Evolutionary conservation across 345 rosid genomes (phyloP).

Genomic region (Pseudoturritis turrita): DNA sequence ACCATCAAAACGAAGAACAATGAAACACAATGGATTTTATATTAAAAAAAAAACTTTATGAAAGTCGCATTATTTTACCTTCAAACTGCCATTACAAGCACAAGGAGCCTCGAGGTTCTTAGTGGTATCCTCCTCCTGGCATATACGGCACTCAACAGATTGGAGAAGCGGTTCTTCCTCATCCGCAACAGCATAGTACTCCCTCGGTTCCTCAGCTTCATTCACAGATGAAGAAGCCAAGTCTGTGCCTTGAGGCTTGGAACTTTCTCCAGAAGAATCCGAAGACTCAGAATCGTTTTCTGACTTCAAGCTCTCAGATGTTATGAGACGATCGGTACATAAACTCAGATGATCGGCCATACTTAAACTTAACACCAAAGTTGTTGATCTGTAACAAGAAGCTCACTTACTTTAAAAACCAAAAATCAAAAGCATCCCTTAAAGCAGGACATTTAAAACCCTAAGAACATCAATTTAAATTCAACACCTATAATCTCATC

Average conservation of each 20-base stretch:
- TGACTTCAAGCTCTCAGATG: slow-evolving; percentile 38
- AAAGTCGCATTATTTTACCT: slow-evolving; percentile 41
- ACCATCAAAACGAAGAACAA: not conserved
- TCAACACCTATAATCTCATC: not conserved
- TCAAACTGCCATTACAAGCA: slow-evolving; percentile 91
- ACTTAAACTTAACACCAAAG: slow-evolving; percentile 14
- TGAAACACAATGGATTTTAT: not conserved
- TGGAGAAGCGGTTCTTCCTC: slow-evolving; percentile 64
- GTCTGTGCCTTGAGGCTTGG: slow-evolving; percentile 29
- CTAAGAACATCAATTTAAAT: not conserved
- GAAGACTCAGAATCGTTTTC: slow-evolving; percentile 27
- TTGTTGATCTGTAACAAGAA: slow-evolving; percentile 22
- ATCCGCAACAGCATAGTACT: slow-evolving; percentile 31
- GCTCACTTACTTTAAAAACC: not conserved
- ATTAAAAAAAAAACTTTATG: not conserved
- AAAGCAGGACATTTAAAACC: not conserved
- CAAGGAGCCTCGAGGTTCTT: slow-evolving; percentile 84
- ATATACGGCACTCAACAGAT: slow-evolving; percentile 83
- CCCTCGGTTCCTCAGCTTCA: slow-evolving; percentile 29
- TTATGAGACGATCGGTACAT: slow-evolving; percentile 58
- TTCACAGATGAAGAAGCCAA: slow-evolving; percentile 30
- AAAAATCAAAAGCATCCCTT: not conserved
- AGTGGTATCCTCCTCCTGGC: slow-evolving; percentile 87
- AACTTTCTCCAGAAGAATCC: slow-evolving; percentile 39
- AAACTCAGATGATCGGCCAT: slow-evolving; percentile 81